Evolutionary conservation across 768 basidiomycete genomes (phyloP), one percentile per base, ranked within the genome.

Genomic region (Lyophyllum atratum): DNA sequence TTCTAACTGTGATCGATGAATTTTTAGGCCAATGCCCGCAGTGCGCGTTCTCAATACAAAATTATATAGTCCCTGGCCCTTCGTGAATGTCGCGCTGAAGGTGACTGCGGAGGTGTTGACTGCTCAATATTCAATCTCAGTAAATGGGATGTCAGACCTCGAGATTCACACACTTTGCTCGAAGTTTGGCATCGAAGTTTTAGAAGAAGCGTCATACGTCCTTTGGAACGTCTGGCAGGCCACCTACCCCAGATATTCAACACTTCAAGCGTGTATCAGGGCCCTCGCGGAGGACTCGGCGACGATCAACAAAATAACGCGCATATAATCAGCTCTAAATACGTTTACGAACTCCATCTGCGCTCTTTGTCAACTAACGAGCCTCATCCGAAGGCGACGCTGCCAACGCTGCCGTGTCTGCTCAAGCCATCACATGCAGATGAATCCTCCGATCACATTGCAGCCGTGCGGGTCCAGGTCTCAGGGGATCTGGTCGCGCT

Each of bases 321-420:
- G 14, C 45, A 19, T 4, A 53, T 50, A 25, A 37, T 12, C 49
- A 82, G 79, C 29, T 76, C 78, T 12, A 70, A 64, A 42, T 73
- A 71, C 49, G 68, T 77, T 11, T 82, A 83, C 56, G 76, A 82
- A 56, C 60, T 85, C 11, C 81, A 84, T 63, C 59, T 84, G 8
- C 76, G 80, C 2, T 77, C 83, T 1, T 72, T 85, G 26, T 70
- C 73, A 28, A 80, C 81, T 5, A 84, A 84, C 61, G 73, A 75
- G 44, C 74, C 80, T 2, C 83, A 84, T 65, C 77, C 79, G 2
- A 71, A 68, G 29, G 81, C 82, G 8, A 67, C 75, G 1, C 33
- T 70, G 4, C 59, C 77, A 1, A 65, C 74, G 7, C 66, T 84
- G 11, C 66, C 72, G 11, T 82, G 78, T 54, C 60, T 80, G 46